Conservation (phyloP, 108 stramenopile species). For the Hondaea fermentalgiana region DNA sequence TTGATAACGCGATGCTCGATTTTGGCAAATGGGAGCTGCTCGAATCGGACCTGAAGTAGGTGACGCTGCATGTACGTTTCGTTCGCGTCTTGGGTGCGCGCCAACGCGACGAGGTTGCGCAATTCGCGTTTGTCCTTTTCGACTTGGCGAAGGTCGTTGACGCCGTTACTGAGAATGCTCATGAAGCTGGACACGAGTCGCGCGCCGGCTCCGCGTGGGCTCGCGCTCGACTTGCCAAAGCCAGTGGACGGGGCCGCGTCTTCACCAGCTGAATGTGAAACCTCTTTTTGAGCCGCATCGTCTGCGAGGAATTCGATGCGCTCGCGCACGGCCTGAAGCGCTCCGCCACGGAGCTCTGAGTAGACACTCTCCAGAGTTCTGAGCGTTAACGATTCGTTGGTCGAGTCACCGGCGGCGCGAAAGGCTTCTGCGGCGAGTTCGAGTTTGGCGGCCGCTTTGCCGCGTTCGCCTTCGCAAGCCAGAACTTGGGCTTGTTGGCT, state of each 20-base stretch:
- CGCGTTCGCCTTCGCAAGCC: background rate
- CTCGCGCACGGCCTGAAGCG: background rate
- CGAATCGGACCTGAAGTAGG: background rate
- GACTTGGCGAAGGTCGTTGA: background rate
- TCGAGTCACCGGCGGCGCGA: background rate
- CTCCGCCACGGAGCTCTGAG: background rate
- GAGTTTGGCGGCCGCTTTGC: background rate
- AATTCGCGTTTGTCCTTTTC: background rate
- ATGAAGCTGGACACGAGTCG: background rate
- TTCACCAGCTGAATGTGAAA: too few relatives aligned
- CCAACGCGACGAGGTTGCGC: background rate
- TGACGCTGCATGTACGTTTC: background rate
- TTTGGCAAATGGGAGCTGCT: background rate
- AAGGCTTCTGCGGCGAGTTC: constrained; percentile 7
- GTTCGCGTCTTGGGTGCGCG: background rate
- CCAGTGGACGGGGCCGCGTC: background rate
- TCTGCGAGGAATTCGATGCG: background rate
- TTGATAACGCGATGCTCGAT: background rate
- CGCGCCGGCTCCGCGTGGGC: background rate
- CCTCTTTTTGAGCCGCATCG: background rate
- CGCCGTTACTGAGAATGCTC: background rate
- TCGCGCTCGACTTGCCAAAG: background rate
- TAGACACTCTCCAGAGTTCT: background rate
- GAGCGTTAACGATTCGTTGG: background rate
- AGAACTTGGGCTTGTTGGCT: background rate